Evolutionary conservation across 768 basidiomycete species (phyloP).

Genomic region (Podaxis sp.): DNA sequence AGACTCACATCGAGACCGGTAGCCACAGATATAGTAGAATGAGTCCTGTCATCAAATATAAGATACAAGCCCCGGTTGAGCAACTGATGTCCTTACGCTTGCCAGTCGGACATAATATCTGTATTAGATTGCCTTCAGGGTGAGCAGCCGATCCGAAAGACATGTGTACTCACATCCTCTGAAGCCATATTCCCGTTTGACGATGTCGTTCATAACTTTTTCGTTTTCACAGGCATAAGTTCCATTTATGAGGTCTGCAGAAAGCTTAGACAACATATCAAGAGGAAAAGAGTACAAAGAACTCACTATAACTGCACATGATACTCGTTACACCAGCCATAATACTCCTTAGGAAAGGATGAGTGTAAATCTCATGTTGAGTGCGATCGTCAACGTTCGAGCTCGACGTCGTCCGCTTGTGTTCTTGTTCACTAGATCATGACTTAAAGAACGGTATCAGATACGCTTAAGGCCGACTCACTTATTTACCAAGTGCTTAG

Average conservation of each 20-base stretch:
- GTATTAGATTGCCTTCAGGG: background rate
- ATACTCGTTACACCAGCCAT: conserved; percentile 72
- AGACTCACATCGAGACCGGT: conserved; percentile 58
- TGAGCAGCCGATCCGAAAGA: too few species aligned
- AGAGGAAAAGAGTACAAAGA: background rate
- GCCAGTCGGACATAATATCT: conserved; percentile 78
- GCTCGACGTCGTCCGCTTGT: conserved; percentile 48
- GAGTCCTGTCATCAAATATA: conserved; percentile 30
- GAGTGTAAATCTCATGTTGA: conserved; percentile 71
- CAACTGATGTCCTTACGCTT: conserved; percentile 37
- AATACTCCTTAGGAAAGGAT: conserved; percentile 67
- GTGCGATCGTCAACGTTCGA: conserved; percentile 82
- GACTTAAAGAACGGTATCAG: background rate
- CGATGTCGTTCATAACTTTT: conserved; percentile 66
- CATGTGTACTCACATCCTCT: conserved; percentile 56
- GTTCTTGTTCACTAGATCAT: conserved; percentile 61
- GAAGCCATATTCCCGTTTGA: conserved; percentile 76
- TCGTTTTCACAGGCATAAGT: conserved; percentile 78
- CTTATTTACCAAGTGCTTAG: conserved; percentile 83
- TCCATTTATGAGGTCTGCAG: conserved; percentile 61
- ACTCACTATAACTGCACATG: conserved; percentile 77
- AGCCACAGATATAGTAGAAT: conserved; percentile 58
- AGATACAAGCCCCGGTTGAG: background rate
- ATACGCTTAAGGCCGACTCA: conserved; percentile 28
- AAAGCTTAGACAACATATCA: background rate